Evolutionary conservation across 257 asterid species (phyloP).

Genomic region (Solanum virginianum): DNA sequence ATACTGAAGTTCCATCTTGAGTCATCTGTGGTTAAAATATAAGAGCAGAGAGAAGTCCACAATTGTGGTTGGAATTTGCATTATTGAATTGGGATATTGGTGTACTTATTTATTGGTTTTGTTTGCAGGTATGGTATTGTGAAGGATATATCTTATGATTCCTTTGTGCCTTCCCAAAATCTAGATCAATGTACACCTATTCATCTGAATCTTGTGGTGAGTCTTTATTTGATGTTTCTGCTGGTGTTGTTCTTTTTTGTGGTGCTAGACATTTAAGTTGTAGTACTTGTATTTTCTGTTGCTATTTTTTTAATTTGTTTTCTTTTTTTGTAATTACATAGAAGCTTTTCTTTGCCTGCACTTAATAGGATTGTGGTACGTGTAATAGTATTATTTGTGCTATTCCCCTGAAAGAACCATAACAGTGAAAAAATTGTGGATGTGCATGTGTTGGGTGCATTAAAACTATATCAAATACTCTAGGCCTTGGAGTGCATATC

Average conservation of each 20-base stretch:
- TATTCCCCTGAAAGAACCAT: neutral
- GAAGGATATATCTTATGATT: conserved; percentile 40
- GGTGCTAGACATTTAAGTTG: neutral
- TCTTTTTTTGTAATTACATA: neutral
- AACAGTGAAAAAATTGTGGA: neutral
- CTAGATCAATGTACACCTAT: conserved; percentile 72
- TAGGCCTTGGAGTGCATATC: neutral
- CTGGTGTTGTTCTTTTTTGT: neutral
- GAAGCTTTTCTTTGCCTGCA: neutral
- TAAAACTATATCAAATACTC: neutral
- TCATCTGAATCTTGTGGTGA: conserved; percentile 95
- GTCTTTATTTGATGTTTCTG: neutral
- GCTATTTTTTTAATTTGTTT: too few relatives aligned
- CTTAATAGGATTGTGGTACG: neutral
- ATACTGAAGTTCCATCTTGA: neutral
- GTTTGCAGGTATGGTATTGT: conserved; percentile 49
- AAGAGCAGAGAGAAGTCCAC: neutral
- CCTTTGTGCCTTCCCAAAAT: conserved; percentile 41
- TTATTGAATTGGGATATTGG: neutral
- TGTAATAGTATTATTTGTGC: neutral
- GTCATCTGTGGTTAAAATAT: neutral
- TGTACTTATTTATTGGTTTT: neutral
- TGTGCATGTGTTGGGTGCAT: neutral
- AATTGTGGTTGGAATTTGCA: neutral
- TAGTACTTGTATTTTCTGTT: neutral